Conservation (phyloP, 75 land plant genomes). For the Cryptomeria japonica region DNA sequence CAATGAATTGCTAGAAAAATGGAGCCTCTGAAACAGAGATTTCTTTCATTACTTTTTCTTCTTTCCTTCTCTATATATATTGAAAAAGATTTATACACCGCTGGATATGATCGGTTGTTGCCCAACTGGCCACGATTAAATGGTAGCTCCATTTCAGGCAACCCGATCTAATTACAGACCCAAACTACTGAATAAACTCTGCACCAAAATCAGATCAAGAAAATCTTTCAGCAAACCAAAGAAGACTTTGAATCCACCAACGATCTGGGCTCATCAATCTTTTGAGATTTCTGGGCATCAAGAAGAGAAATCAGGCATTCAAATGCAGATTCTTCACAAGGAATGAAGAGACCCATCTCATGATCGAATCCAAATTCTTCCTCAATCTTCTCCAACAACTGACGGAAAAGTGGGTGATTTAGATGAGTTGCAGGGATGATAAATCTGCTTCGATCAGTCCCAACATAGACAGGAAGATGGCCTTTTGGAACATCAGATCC, state of each 20-base stretch:
- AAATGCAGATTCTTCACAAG: conserved; percentile 29
- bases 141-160: too few relatives aligned
- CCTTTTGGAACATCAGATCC: conserved; percentile 17
- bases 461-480: neutral
- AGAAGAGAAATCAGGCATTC: neutral
- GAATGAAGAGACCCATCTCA: neutral
- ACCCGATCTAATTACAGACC: too few relatives aligned
- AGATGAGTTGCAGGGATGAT: neutral
- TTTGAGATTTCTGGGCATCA: neutral
- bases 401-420: neutral
- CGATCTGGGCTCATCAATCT: neutral
- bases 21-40: too few relatives aligned
- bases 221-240: too few relatives aligned
- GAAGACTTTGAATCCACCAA: neutral
- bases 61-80: too few relatives aligned
- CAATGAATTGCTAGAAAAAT: too few relatives aligned
- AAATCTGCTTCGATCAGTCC: neutral
- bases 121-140: too few relatives aligned
- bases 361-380: neutral
- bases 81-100: too few relatives aligned
- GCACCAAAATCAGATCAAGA: too few relatives aligned
- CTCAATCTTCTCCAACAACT: neutral
- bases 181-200: too few relatives aligned
- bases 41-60: too few relatives aligned
- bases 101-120: too few relatives aligned